These are phyloP conservation scores for Suillus clintonianus DNA, from an alignment of 768 basidiomycete species.

Conservation along the genomic window DNA sequence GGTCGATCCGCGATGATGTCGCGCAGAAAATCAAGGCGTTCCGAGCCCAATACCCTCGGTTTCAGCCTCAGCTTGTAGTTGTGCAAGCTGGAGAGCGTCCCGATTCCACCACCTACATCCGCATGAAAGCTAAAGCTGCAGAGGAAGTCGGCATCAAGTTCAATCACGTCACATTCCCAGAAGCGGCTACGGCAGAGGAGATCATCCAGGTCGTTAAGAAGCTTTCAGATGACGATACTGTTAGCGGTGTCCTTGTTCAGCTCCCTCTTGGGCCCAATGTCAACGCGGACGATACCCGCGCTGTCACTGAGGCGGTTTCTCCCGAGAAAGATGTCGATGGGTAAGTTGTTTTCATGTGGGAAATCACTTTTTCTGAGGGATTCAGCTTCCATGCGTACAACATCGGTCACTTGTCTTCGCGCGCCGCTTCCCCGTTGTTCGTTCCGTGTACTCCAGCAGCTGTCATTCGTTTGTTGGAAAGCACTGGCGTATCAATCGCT, in stretches of 20 bases:
- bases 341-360: slow-evolving; percentile 43
- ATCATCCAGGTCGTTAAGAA: slow-evolving; percentile 76
- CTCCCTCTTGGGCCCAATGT: slow-evolving; percentile 89
- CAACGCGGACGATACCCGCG: slow-evolving; percentile 77
- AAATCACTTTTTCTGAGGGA: slow-evolving; percentile 5
- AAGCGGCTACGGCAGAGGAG: slow-evolving; percentile 68
- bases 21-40: slow-evolving; percentile 65
- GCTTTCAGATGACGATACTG: slow-evolving; percentile 78
- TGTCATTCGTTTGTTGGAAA: slow-evolving; percentile 86
- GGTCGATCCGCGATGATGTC: slow-evolving; percentile 79
- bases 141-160: slow-evolving; percentile 91
- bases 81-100: slow-evolving; percentile 92
- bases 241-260: slow-evolving; percentile 94
- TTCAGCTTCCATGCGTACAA: slow-evolving; percentile 96
- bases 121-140: slow-evolving; percentile 97
- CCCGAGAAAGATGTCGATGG: slow-evolving; percentile 98
- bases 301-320: slow-evolving; percentile 91
- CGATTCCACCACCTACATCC: slow-evolving; percentile 90
- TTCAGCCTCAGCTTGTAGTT: slow-evolving; percentile 88
- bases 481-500: slow-evolving; percentile 73
- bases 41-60: slow-evolving; percentile 76
- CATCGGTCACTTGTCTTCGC: slow-evolving; percentile 91
- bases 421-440: slow-evolving; percentile 87
- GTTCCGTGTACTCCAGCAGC: slow-evolving; percentile 95
- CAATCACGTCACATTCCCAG: slow-evolving; percentile 76